Evolutionary conservation across 352 stramenopile species (phyloP), one percentile per base, ranked within the genome.

Genomic region (Peronospora belbahrii): DNA sequence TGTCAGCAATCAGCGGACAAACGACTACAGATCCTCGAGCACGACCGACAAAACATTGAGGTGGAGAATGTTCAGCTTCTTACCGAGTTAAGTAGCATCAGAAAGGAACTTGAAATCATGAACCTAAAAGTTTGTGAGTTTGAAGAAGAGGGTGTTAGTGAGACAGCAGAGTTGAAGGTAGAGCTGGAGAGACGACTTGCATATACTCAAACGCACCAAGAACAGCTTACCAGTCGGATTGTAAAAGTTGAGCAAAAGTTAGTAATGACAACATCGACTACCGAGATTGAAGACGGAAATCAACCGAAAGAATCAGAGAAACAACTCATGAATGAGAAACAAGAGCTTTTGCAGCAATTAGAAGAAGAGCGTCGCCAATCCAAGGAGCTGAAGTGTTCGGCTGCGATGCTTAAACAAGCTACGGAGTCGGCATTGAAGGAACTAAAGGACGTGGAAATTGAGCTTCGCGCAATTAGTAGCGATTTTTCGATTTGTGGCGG

Each of bases 1-100:
- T 59, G 55, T 30, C 49, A 64, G 43, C 50, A 31, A 43, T 55
- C 49, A 30, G 43, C 39, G 10, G 40, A 59, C 17, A 45, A 59
- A 2, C 44, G 50, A 23, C 11, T 64, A 6, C 22, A 43, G 43
- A 23, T 15, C 13, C 17, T 64, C 2, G 49, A 59, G 6, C 34
- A 34, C 11, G 49, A 48, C 23, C 39, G 49, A 10, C 25, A 59
- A 24, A 33, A 20, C 2, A 39, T 52, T 39, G 43, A 65, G 13
- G 30, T 9, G 8, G 50, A 65, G 10, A 65, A 60, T 31, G 1
- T 1, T 10, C 35, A n/a, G 0, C 56, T 65, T 36, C 50, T 51
- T 39, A 18, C 10, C 19, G 44, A 52, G 18, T 44, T 52, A 14
- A n/a, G 27, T 37, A 41, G 30, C 6, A 11, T 65, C 0, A 27